These are phyloP conservation scores for Friedmanniomyces simplex DNA, from an alignment of 495 filamentous ascomycete genomes.

Conservation along the genomic window DNA sequence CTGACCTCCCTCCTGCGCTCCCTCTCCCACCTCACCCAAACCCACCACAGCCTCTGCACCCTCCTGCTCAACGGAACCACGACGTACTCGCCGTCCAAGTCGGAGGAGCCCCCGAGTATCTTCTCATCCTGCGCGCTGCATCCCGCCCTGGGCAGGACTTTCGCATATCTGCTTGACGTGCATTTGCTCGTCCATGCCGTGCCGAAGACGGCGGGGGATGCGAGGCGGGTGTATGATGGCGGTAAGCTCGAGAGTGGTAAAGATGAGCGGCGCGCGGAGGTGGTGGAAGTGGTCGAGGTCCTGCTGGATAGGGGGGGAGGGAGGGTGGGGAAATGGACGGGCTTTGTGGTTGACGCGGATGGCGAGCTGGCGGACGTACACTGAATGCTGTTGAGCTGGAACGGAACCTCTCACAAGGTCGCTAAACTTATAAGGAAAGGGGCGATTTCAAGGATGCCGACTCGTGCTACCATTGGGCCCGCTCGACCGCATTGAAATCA, in stretches of 20 bases:
- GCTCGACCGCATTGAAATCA: too few species aligned
- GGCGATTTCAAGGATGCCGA: too few species aligned
- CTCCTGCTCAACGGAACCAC: slow-evolving; percentile 26
- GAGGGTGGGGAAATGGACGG: slow-evolving; percentile 25
- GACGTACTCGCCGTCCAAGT: background rate
- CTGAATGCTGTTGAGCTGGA: too few species aligned
- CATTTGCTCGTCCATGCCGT: slow-evolving; percentile 23
- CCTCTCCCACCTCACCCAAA: slow-evolving; percentile 25
- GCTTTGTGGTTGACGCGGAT: background rate
- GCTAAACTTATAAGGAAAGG: too few species aligned
- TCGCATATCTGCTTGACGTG: slow-evolving; percentile 23
- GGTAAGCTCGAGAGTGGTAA: background rate
- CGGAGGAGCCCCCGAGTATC: slow-evolving; percentile 24
- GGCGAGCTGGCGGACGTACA: too few species aligned
- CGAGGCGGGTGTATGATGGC: slow-evolving; percentile 5
- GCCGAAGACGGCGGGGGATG: slow-evolving; percentile 7
- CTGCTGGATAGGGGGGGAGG: slow-evolving; percentile 23
- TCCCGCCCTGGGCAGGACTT: slow-evolving; percentile 24
- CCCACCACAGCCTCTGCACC: slow-evolving; percentile 27
- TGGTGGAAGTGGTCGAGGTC: slow-evolving; percentile 23
- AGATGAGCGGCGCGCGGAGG: background rate
- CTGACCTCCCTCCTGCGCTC: slow-evolving; percentile 27
- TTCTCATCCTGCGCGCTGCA: slow-evolving; percentile 24
- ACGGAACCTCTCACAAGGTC: too few species aligned
- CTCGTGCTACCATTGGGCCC: too few species aligned